Base-by-base conservation (phyloP, 305 asterid species). In the Fraxinus sp. region DNA sequence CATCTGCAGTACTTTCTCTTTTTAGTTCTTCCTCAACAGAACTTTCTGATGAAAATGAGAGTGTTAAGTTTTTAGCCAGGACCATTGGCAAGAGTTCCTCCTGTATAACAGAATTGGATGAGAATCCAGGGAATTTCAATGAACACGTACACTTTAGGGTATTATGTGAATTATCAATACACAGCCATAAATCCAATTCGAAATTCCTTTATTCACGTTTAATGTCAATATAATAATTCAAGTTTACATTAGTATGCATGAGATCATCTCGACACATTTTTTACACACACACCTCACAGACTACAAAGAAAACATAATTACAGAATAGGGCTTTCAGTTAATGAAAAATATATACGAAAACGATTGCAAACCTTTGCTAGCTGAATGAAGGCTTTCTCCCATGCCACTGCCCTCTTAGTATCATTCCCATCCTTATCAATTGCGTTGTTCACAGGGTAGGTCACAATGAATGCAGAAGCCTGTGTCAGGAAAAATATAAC, bases 1-100 rank as follows among this genome's bases (percentile, higher is more conserved):
- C 96, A 91, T 97, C 99, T 71, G 99, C 98, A 73, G 98, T 97
- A 85, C 98, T 97, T 84, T 97, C 99, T 90, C 99, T 91, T 90
- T 94, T 97, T 74, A 97, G 85, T 87, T 97, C 99, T 86, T 97
- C 98, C 93, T 97, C 98, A 14, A 97, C 81, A 76, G 99, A 97
- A 89, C 98, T 93, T 89, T 97, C 99, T 39, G 99, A 89, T 49
- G 99, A 97, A 88, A 91, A 95, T 64, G 98, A 88, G 36, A 95
- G 94, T 73, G 97, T 91, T 85, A 97, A 89, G 82, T 94, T 95
- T 84, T 84, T 90, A 20, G 94, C 90, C 81, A 81, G 91, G 85
- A 93, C 97, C 95, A 97, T 84, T 32, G 96, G 97, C 89, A 93
- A 84, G 81, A 97, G 90, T 86, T 95, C 99, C 59, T 92, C 97